phyloP scores from a whole-genome alignment of 176 grass and related monocot species.

The Saccharum spontaneum region DNA sequence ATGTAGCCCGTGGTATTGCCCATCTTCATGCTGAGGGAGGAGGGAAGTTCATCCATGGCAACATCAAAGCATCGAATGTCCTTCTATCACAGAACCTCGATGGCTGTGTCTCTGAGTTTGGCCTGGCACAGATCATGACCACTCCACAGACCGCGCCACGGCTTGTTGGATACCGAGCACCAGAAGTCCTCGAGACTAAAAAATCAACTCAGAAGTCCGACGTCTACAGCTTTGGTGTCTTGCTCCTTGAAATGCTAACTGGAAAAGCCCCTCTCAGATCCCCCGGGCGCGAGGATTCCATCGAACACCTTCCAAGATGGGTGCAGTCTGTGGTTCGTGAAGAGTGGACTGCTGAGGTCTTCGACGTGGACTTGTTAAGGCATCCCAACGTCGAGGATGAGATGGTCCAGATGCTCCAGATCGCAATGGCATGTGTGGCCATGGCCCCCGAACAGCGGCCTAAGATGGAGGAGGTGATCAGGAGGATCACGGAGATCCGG shows the following conservation, averaged over 20 bases:
- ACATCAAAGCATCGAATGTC: slow-evolving; percentile 83
- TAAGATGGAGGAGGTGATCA: slow-evolving; percentile 85
- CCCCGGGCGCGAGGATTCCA: slow-evolving; percentile 44
- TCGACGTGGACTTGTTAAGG: slow-evolving; percentile 71
- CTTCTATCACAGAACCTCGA: slow-evolving; percentile 59
- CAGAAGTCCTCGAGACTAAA: slow-evolving; percentile 77
- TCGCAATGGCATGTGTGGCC: slow-evolving; percentile 85
- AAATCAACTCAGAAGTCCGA: slow-evolving; percentile 83
- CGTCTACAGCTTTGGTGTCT: slow-evolving; percentile 86
- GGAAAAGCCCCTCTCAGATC: slow-evolving; percentile 90
- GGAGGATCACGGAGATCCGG: slow-evolving; percentile 63
- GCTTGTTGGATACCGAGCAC: slow-evolving; percentile 78
- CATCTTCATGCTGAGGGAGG: slow-evolving; percentile 73
- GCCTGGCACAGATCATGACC: slow-evolving; percentile 78
- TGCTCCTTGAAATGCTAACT: slow-evolving; percentile 90
- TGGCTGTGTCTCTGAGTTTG: slow-evolving; percentile 69
- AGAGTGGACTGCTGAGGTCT: slow-evolving; percentile 95
- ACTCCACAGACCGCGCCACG: slow-evolving; percentile 42
- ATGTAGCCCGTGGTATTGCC: slow-evolving; percentile 65
- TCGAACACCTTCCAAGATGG: slow-evolving; percentile 77
- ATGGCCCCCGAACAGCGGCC: slow-evolving; percentile 58
- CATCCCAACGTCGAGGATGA: slow-evolving; percentile 87
- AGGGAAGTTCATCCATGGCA: slow-evolving; percentile 94
- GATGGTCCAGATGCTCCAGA: slow-evolving; percentile 93
- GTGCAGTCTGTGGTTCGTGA: slow-evolving; percentile 93